Evolutionary conservation across 2,329 filamentous ascomycete species (phyloP).

Genomic region (Cladosporium austrohemisphaericum): DNA sequence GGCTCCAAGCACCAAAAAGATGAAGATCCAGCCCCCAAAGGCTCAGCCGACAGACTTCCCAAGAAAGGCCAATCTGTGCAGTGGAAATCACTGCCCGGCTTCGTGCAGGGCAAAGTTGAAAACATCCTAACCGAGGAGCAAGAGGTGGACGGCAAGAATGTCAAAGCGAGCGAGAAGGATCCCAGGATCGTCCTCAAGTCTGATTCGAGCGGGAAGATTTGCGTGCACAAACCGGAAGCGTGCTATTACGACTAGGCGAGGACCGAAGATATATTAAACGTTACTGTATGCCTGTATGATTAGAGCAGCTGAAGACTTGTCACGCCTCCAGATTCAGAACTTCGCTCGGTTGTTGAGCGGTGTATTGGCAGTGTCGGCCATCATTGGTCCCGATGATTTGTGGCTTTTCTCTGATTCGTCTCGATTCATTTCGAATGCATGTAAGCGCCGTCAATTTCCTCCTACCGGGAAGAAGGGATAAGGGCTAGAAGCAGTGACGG

Average conservation of each 20-base stretch:
- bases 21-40: conserved; percentile 29
- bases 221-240: conserved; percentile 43
- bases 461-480: too few species aligned
- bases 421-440: too few species aligned
- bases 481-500: too few species aligned
- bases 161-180: conserved; percentile 42
- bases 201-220: conserved; percentile 38
- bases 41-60: conserved; percentile 36
- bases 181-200: conserved; percentile 42
- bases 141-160: conserved; percentile 40
- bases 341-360: too few species aligned
- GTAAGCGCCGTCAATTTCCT: too few species aligned
- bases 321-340: too few species aligned
- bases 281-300: neutral
- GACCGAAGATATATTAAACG: too few species aligned
- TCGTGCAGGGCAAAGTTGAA: conserved; percentile 40
- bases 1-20: conserved; percentile 32
- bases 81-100: conserved; percentile 41
- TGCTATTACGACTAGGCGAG: conserved; percentile 38
- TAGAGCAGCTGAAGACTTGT: too few species aligned
- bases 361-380: too few species aligned
- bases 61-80: conserved; percentile 40
- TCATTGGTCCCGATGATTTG: too few species aligned
- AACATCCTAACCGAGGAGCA: conserved; percentile 41
- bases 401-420: too few species aligned